These are phyloP conservation scores for Penicillium bovifimosum DNA, from an alignment of 495 filamentous ascomycete genomes.

Conservation along the genomic window DNA sequence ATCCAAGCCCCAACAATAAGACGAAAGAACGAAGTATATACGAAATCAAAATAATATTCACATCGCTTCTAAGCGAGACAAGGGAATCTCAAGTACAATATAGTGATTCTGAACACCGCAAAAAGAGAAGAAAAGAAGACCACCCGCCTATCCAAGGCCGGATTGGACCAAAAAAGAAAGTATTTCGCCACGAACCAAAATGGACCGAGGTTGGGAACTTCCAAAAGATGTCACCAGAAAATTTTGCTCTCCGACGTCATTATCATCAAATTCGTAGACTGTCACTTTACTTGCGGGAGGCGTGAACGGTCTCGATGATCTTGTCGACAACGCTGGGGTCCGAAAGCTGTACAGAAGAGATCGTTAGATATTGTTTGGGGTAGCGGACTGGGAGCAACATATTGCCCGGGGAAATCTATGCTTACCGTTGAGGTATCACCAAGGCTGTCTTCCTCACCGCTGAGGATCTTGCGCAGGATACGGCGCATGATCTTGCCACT, in stretches of 20 bases:
- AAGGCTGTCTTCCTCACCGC: conserved; percentile 93
- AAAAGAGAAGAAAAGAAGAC: conserved; percentile 8
- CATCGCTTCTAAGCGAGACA: conserved; percentile 13
- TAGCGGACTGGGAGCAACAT: neutral
- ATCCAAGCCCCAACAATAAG: neutral
- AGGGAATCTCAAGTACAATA: conserved; percentile 29
- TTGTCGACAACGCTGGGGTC: conserved; percentile 84
- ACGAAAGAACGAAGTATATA: neutral
- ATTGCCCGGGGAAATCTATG: neutral
- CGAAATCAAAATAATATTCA: conserved; percentile 15
- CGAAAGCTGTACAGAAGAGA: conserved; percentile 56
- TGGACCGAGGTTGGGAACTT: neutral
- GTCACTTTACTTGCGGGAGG: conserved; percentile 45
- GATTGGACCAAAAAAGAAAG: too few relatives aligned
- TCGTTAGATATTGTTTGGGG: conserved; percentile 30
- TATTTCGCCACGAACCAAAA: neutral
- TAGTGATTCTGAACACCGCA: conserved; percentile 2
- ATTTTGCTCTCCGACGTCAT: conserved; percentile 22
- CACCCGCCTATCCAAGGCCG: neutral
- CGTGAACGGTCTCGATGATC: conserved; percentile 79
- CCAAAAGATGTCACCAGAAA: conserved; percentile 5
- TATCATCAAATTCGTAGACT: conserved; percentile 17
- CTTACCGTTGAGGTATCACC: conserved; percentile 89
- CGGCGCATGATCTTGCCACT: conserved; percentile 98
- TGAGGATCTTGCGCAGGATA: conserved; percentile 93